Conservation (phyloP, 352 stramenopile genomes). For the Pythium dissotocum region DNA sequence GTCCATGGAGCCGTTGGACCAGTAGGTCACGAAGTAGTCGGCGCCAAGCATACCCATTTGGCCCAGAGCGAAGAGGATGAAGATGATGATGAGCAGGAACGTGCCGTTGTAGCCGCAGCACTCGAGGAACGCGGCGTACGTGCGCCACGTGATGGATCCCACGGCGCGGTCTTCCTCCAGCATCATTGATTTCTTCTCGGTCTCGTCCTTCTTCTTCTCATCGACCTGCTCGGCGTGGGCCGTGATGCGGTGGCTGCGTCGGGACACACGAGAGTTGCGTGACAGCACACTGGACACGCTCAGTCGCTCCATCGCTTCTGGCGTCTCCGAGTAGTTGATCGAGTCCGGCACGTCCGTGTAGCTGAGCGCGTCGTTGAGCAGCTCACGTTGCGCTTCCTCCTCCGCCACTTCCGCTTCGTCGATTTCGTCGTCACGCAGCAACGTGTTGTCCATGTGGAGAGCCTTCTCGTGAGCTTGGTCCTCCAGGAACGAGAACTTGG, state of each 20-base stretch:
- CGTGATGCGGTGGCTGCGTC: not conserved
- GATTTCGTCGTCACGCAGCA: conserved; percentile 24
- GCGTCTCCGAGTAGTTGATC: conserved; percentile 4
- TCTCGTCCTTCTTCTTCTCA: not conserved
- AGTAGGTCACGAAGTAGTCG: conserved; percentile 58
- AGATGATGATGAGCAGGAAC: conserved; percentile 30
- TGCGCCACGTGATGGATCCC: conserved; percentile 38
- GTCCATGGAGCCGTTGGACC: conserved; percentile 35
- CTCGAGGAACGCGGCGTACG: conserved; percentile 51
- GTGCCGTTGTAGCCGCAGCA: conserved; percentile 43
- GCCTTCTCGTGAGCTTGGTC: not conserved
- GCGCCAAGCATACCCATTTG: conserved; percentile 46
- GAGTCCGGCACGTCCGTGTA: conserved; percentile 2
- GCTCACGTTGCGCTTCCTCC: not conserved
- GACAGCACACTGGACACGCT: conserved; percentile 3
- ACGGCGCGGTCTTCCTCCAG: conserved; percentile 42
- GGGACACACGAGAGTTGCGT: not conserved
- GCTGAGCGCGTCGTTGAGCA: conserved; percentile 19
- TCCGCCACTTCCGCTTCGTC: conserved; percentile 4
- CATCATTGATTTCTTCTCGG: conserved; percentile 37
- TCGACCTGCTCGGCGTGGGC: not conserved
- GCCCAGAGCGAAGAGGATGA: conserved; percentile 39
- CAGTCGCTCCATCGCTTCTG: conserved; percentile 6
- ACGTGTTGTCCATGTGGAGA: conserved; percentile 28
- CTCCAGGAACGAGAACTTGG: conserved; percentile 32